Conservation (phyloP, 257 asterid genomes). For the Gardenia jasminoides region DNA sequence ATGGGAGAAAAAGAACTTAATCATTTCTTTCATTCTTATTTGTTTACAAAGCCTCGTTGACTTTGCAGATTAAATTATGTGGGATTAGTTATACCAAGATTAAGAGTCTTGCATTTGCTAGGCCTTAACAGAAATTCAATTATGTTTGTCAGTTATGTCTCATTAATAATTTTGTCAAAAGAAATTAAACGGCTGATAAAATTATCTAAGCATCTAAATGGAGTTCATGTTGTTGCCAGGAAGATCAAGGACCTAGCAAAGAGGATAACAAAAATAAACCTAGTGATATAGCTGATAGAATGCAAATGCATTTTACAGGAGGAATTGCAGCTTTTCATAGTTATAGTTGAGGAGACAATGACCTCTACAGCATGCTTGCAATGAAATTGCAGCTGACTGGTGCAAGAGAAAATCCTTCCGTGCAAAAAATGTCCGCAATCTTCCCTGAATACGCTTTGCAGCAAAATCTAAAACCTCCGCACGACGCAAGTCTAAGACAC, state of each 20-base stretch:
- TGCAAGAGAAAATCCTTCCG: slow-evolving; percentile 55
- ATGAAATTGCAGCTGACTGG: slow-evolving; percentile 63
- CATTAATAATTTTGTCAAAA: background rate
- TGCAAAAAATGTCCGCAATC: slow-evolving; percentile 64
- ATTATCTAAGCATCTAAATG: slow-evolving; percentile 2
- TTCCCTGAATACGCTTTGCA: slow-evolving; percentile 78
- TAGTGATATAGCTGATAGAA: background rate
- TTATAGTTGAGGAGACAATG: slow-evolving; percentile 7
- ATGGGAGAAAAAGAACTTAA: no score
- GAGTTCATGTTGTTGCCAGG: background rate
- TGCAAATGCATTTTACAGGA: background rate
- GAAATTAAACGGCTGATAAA: background rate
- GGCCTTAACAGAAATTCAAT: no score
- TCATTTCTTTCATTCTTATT: no score
- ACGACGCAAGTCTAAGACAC: slow-evolving; percentile 78
- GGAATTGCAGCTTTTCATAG: background rate
- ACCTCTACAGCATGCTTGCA: slow-evolving; percentile 97
- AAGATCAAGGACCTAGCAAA: background rate
- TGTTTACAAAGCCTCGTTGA: background rate
- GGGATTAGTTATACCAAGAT: no score
- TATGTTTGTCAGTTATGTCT: no score
- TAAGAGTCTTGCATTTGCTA: no score
- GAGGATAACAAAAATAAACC: background rate
- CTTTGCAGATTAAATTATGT: no score
- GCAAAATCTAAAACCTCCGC: slow-evolving; percentile 89